These are phyloP conservation scores for maize (Zea mays) DNA, from an alignment of 176 grass and related monocot genomes.

Conservation along the genomic window Zm-B73-REFERENCE-NAM-5.0 NC_050096.1:66087001-66087500, in stretches of 20 bases:
- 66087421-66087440: background rate
- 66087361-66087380: background rate
- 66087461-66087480: background rate
- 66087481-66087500: background rate
- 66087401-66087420: background rate
- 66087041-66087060: background rate
- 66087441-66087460: background rate
- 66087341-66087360: background rate
- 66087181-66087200: slow-evolving; percentile 29
- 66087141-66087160: slow-evolving; percentile 7
- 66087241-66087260: no score
- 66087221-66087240: background rate
- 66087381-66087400: background rate
- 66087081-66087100: background rate
- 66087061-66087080: background rate
- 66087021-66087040: background rate
- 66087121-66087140: background rate
- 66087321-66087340: background rate
- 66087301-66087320: background rate
- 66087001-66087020: background rate
- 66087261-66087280: background rate
- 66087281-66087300: background rate
- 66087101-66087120: slow-evolving; percentile 36
- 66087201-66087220: background rate
- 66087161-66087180: slow-evolving; percentile 35